Evolutionary conservation across 1,284 basidiomycete species (phyloP), one percentile per base, ranked within the genome.

Genomic region (Pyrrhoderma lamaoense): DNA sequence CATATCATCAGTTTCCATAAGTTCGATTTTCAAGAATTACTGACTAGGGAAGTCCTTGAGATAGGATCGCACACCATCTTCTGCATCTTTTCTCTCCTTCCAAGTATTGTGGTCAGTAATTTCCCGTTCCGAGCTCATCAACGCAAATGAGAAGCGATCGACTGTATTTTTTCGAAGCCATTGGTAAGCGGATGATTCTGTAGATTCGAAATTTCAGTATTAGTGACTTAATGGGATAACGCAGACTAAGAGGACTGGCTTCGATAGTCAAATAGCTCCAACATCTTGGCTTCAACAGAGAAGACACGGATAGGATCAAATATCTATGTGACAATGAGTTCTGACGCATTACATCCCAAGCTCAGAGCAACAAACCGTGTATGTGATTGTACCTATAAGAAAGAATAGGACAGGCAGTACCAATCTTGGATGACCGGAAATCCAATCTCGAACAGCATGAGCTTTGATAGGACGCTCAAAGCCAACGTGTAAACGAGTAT

Each of bases 281-380:
- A 73, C 60, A 97, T 73, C 61, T 93, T 89, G 19, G 79, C 82
- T 69, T 92, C 77, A 0, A 98, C 80, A 71, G 87, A 91, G 56
- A 93, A 75, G 2, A 82, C 77, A 42, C 95, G 83, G 31, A 99
- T 80, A 1, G 93, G 93, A 63, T 97, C 93, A 62, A 96, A 96
- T 57, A 96, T 79, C 85, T 92, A 19, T 22, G 16, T 40, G 8
- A 22, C 51, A 52, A 3, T n/a, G 35, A 36, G 31, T 16, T 47
- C 45, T n/a, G 23, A 23, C 7, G 13, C 18, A 16, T 9, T 3
- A 22, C 21, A 11, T 27, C 42, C 14, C 42, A 14, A 21, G 8
- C 37, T 44, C 51, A 63, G 58, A 53, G 14, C 27, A 34, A 48
- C 60, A 60, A n/a, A 93, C 88, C 3, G 88, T 87, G 65, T 95